These are phyloP conservation scores for Suillus brevipes DNA, from an alignment of 768 basidiomycete genomes.

Conservation along the genomic window DNA sequence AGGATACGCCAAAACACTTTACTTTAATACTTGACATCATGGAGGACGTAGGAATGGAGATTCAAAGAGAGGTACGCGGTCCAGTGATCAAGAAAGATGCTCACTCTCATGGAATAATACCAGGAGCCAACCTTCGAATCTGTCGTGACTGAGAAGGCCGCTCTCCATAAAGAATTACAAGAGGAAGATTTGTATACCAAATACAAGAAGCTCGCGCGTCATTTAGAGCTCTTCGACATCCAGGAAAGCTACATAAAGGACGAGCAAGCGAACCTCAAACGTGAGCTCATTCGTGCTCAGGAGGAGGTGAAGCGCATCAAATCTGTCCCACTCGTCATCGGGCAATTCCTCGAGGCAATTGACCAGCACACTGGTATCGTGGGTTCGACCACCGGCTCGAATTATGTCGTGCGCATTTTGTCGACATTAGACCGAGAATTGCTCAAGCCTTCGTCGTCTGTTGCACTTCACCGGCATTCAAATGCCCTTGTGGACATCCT, in stretches of 20 bases:
- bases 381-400: slow-evolving; percentile 95
- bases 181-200: slow-evolving; percentile 94
- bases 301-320: slow-evolving; percentile 99
- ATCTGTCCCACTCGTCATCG: slow-evolving; percentile 97
- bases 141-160: slow-evolving; percentile 85
- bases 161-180: slow-evolving; percentile 83
- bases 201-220: slow-evolving; percentile 94
- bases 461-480: slow-evolving; percentile 98
- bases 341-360: slow-evolving; percentile 98
- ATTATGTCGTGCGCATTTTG: slow-evolving; percentile 96
- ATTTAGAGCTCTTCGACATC: slow-evolving; percentile 92
- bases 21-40: slow-evolving; percentile 42
- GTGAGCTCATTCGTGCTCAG: slow-evolving; percentile 96
- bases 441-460: slow-evolving; percentile 94
- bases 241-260: slow-evolving; percentile 98
- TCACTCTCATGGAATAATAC: slow-evolving; percentile 9
- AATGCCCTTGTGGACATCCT: slow-evolving; percentile 98
- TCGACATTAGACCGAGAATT: slow-evolving; percentile 96
- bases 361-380: slow-evolving; percentile 97
- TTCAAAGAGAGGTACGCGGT: slow-evolving; percentile 70
- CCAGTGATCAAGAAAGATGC: background rate
- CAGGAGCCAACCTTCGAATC: slow-evolving; percentile 92
- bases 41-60: slow-evolving; percentile 89
- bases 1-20: slow-evolving; percentile 12
- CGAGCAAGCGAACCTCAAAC: slow-evolving; percentile 95